Evolutionary conservation across 208 protist species (phyloP).

Genomic region (Strigomonas culicis): DNA sequence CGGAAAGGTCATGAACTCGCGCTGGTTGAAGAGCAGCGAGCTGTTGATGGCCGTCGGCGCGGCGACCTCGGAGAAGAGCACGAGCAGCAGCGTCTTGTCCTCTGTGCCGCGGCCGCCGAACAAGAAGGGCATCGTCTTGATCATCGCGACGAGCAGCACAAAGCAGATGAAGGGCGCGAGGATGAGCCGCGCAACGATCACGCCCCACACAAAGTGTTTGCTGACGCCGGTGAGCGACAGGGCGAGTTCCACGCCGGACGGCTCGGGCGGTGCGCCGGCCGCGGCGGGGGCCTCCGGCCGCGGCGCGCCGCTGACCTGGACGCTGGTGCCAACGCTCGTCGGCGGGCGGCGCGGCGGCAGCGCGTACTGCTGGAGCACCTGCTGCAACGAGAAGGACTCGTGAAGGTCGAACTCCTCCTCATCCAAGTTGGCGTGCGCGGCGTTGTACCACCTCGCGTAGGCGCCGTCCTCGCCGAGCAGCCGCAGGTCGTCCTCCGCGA

Average conservation of each 20-base stretch:
- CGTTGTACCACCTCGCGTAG: constrained; percentile 35
- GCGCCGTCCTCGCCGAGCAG: constrained; percentile 24
- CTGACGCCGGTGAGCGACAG: constrained; percentile 38
- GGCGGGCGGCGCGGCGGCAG: no score
- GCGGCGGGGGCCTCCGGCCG: neutral
- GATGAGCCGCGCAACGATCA: constrained; percentile 53
- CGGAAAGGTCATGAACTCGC: constrained; percentile 56
- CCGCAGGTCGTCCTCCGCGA: constrained; percentile 20
- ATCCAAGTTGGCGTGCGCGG: constrained; percentile 24
- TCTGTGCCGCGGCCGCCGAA: constrained; percentile 35
- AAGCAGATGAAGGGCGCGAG: constrained; percentile 55
- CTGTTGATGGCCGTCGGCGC: constrained; percentile 80
- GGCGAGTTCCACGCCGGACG: constrained; percentile 12
- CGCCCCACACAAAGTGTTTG: constrained; percentile 56
- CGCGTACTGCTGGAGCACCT: neutral
- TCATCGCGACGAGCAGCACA: constrained; percentile 31
- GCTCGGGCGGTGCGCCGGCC: neutral
- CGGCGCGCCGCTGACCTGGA: constrained; percentile 3
- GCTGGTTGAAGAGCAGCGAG: constrained; percentile 56
- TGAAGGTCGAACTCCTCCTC: constrained; percentile 26
- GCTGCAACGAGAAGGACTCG: constrained; percentile 26
- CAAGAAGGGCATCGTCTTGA: constrained; percentile 38
- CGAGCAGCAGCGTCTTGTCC: constrained; percentile 63
- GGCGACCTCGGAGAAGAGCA: constrained; percentile 60
- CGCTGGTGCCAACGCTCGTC: no score